phyloP scores from a whole-genome alignment of 257 asterid species.

The Echium plantagineum region DNA sequence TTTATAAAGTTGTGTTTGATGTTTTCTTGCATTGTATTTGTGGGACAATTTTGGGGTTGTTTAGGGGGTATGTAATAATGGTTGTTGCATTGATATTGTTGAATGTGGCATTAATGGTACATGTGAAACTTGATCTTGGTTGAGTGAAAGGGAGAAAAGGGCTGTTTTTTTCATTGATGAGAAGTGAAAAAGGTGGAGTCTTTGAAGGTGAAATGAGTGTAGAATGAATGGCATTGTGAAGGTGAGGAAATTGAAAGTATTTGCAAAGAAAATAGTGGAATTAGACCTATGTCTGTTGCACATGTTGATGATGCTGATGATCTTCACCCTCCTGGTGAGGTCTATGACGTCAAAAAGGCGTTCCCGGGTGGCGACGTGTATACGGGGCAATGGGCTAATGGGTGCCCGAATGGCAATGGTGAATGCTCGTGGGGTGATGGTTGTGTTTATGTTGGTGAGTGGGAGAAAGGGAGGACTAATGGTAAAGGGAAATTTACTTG shows the following conservation, averaged over 20 bases:
- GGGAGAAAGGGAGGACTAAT: slow-evolving; percentile 56
- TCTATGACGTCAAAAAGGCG: slow-evolving; percentile 39
- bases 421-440: slow-evolving; percentile 60
- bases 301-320: slow-evolving; percentile 67
- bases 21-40: background rate
- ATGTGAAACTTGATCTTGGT: slow-evolving; percentile 34
- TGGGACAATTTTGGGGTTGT: slow-evolving; percentile 1
- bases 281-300: slow-evolving; percentile 73
- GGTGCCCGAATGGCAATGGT: slow-evolving; percentile 52
- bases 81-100: slow-evolving; percentile 11
- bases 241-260: slow-evolving; percentile 50
- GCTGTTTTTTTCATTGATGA: background rate
- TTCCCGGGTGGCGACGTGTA: slow-evolving; percentile 60
- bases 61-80: slow-evolving; percentile 15
- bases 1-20: background rate
- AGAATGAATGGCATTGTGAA: slow-evolving; percentile 72
- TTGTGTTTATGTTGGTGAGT: slow-evolving; percentile 61
- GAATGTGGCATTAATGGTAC: slow-evolving; percentile 17
- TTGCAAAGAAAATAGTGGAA: slow-evolving; percentile 33
- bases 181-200: slow-evolving; percentile 7
- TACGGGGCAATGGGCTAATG: slow-evolving; percentile 63
- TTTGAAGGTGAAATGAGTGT: slow-evolving; percentile 48
- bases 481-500: slow-evolving; percentile 57
- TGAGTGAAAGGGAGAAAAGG: slow-evolving; percentile 10
- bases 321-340: slow-evolving; percentile 23